phyloP scores from a whole-genome alignment of 345 rosid species.

The Populus pruinosa region DNA sequence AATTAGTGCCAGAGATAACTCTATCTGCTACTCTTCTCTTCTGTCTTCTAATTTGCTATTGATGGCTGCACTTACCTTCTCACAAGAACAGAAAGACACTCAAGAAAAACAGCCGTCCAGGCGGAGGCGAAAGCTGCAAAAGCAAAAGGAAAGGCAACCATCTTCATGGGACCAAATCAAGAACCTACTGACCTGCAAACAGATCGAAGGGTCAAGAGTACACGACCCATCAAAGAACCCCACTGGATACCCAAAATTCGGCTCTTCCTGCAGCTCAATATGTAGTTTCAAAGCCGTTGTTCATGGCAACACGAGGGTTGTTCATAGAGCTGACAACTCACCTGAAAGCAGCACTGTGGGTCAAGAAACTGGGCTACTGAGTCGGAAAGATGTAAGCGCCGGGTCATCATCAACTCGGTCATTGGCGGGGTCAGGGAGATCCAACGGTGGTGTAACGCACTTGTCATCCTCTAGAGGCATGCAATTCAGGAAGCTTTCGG shows the following conservation, averaged over 20 bases:
- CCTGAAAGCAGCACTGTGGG: conserved; percentile 71
- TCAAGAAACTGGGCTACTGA: conserved; percentile 58
- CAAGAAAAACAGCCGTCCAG: conserved; percentile 27
- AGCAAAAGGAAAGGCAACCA: conserved; percentile 41
- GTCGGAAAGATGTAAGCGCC: conserved; percentile 37
- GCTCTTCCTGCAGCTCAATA: conserved; percentile 88
- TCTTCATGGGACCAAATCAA: conserved; percentile 99
- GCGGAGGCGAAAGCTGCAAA: conserved; percentile 26
- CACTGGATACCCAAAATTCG: conserved; percentile 32
- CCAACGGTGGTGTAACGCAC: conserved; percentile 36
- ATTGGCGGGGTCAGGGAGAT: conserved; percentile 47
- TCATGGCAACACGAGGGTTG: conserved; percentile 89
- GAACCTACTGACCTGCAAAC: conserved; percentile 84
- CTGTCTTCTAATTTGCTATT: conserved; percentile 11
- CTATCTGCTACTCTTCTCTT: not conserved
- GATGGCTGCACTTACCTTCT: conserved; percentile 73
- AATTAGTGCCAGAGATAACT: conserved; percentile 9
- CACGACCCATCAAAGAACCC: conserved; percentile 69
- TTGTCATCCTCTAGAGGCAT: conserved; percentile 68
- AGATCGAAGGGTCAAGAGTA: conserved; percentile 67
- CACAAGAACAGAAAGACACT: conserved; percentile 31
- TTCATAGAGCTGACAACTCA: conserved; percentile 88
- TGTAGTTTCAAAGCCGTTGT: conserved; percentile 84
- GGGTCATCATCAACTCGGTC: conserved; percentile 49
- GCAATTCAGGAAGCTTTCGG: conserved; percentile 94